These are phyloP conservation scores for Aegilops bicornis DNA, from an alignment of 176 grass and related monocot genomes.

Conservation along the genomic window DNA sequence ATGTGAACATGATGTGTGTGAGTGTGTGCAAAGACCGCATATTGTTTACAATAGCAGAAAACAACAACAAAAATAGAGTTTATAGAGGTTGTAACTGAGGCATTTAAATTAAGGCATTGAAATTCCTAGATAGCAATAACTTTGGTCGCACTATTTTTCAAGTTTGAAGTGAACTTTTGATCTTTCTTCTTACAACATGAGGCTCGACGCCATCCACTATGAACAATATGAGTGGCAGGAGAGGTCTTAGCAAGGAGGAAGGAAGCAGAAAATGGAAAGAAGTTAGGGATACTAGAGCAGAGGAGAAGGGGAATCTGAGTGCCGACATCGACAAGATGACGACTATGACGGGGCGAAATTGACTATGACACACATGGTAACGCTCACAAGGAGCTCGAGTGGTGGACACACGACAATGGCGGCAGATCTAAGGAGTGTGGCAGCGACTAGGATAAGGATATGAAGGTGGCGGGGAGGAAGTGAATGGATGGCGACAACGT, in stretches of 20 bases:
- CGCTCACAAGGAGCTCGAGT: not conserved
- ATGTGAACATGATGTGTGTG: no score
- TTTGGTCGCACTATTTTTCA: not conserved
- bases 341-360: not conserved
- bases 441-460: not conserved
- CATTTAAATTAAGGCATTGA: not conserved
- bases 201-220: not conserved
- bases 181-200: not conserved
- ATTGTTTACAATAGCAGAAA: no score
- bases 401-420: not conserved
- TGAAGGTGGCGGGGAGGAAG: not conserved
- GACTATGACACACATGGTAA: not conserved
- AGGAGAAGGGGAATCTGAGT: not conserved
- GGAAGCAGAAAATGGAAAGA: not conserved
- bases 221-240: not conserved
- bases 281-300: not conserved
- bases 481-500: not conserved
- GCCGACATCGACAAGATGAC: not conserved
- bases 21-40: no score
- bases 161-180: not conserved
- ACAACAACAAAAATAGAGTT: no score
- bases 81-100: no score
- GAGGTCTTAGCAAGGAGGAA: not conserved
- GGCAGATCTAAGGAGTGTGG: not conserved
- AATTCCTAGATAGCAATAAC: not conserved